Conservation (phyloP, 2,329 filamentous ascomycete genomes). For the Arthroderma sp. region DNA sequence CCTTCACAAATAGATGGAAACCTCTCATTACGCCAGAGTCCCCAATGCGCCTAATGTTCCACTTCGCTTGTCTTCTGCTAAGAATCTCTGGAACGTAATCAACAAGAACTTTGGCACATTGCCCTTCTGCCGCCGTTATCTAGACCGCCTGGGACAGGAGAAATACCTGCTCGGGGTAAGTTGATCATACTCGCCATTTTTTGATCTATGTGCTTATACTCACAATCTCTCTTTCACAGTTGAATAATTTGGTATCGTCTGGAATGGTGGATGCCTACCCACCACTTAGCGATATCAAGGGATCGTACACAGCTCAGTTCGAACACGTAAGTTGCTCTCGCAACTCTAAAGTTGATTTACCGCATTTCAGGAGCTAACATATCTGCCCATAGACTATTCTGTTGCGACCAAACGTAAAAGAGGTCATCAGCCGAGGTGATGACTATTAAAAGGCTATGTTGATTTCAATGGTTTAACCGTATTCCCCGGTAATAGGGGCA, state of each 20-base stretch:
- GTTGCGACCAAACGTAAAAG: slow-evolving; percentile 67
- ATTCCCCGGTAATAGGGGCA: slow-evolving; percentile 6
- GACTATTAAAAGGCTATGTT: slow-evolving; percentile 49
- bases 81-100: slow-evolving; percentile 73
- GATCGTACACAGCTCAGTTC: slow-evolving; percentile 85
- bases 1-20: slow-evolving; percentile 45
- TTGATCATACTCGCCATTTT: slow-evolving; percentile 7
- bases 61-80: slow-evolving; percentile 67
- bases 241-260: slow-evolving; percentile 71
- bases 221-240: slow-evolving; percentile 33
- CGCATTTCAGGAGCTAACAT: slow-evolving; percentile 10
- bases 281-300: slow-evolving; percentile 80
- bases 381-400: slow-evolving; percentile 50
- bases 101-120: slow-evolving; percentile 94
- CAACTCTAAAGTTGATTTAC: neutral
- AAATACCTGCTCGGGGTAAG: slow-evolving; percentile 82
- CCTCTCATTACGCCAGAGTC: slow-evolving; percentile 73
- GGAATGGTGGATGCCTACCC: slow-evolving; percentile 87
- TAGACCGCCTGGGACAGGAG: slow-evolving; percentile 85
- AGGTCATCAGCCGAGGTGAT: slow-evolving; percentile 74
- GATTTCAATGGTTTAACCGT: neutral
- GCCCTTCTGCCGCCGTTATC: slow-evolving; percentile 78
- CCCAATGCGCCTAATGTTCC: slow-evolving; percentile 61
- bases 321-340: slow-evolving; percentile 61
- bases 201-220: neutral